phyloP scores from a whole-genome alignment of 352 stramenopile species.

The Phytopythium aichiense region DNA sequence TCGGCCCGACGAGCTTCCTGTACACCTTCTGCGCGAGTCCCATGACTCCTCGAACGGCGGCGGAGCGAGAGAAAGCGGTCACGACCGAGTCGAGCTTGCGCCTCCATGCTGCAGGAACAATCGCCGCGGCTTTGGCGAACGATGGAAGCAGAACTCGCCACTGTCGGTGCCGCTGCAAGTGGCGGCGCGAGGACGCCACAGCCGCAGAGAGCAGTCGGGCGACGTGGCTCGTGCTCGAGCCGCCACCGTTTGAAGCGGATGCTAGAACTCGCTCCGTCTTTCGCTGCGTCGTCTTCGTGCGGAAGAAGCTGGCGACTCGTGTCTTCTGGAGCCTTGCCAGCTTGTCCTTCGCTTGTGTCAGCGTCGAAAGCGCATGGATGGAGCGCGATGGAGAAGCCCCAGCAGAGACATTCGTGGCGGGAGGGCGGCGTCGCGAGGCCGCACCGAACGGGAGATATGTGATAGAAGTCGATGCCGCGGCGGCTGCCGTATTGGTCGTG shows the following conservation, averaged over 20 bases:
- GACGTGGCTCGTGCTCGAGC: not conserved
- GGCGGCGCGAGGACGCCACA: conserved; percentile 8
- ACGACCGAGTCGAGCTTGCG: conserved; percentile 8
- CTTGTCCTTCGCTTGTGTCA: not conserved
- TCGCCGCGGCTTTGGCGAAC: not conserved
- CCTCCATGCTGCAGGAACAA: conserved; percentile 11
- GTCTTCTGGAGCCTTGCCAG: not conserved
- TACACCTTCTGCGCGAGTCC: conserved; percentile 13
- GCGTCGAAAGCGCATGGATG: not conserved
- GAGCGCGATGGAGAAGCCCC: not conserved
- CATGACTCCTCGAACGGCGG: conserved; percentile 10
- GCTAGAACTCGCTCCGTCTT: conserved; percentile 11
- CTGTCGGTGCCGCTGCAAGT: not conserved
- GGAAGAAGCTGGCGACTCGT: conserved; percentile 15
- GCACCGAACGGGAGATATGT: not conserved
- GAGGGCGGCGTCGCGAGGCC: not conserved
- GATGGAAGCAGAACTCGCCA: conserved; percentile 8
- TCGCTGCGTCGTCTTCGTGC: conserved; percentile 13
- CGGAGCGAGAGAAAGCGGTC: conserved; percentile 10
- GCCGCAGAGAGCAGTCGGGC: conserved; percentile 10
- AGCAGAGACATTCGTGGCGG: not conserved
- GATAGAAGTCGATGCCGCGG: not conserved
- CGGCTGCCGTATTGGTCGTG: not conserved
- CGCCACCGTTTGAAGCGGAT: conserved; percentile 4
- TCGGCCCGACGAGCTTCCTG: conserved; percentile 12